These are phyloP conservation scores for Aspergillus brasiliensis DNA, from an alignment of 2,329 filamentous ascomycete species.

Conservation along the genomic window DNA sequence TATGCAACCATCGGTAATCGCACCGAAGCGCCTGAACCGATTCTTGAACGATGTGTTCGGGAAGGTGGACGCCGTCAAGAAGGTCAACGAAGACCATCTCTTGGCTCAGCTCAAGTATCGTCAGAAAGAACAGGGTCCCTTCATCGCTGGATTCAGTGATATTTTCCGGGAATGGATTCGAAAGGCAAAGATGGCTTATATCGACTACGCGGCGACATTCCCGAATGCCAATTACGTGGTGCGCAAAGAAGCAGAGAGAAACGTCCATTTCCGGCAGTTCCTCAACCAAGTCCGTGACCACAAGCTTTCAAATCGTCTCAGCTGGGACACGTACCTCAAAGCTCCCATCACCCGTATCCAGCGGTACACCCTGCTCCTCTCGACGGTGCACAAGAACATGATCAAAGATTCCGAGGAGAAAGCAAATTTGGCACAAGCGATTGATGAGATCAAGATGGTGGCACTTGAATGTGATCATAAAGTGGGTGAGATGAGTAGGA, in stretches of 20 bases:
- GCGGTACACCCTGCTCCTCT: slow-evolving; percentile 80
- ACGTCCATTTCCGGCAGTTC: slow-evolving; percentile 83
- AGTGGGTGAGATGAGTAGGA: slow-evolving; percentile 88
- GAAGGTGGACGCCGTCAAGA: slow-evolving; percentile 82
- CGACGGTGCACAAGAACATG: slow-evolving; percentile 83
- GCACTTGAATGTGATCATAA: slow-evolving; percentile 89
- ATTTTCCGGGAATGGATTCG: slow-evolving; percentile 98
- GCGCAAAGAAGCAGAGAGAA: slow-evolving; percentile 79
- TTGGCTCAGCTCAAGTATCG: slow-evolving; percentile 93
- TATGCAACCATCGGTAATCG: slow-evolving; percentile 77
- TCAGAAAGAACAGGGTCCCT: slow-evolving; percentile 94
- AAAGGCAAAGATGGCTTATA: slow-evolving; percentile 84
- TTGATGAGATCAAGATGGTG: slow-evolving; percentile 87
- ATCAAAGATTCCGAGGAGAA: slow-evolving; percentile 85
- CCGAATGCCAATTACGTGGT: slow-evolving; percentile 82
- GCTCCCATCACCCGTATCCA: slow-evolving; percentile 90
- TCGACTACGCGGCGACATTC: slow-evolving; percentile 88
- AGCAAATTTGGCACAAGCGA: slow-evolving; percentile 76
- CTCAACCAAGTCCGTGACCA: slow-evolving; percentile 78
- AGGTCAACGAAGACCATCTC: slow-evolving; percentile 89
- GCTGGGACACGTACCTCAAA: slow-evolving; percentile 94
- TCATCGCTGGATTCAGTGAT: slow-evolving; percentile 91
- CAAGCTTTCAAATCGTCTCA: slow-evolving; percentile 76
- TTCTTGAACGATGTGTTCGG: slow-evolving; percentile 89
- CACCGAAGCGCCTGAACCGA: slow-evolving; percentile 72